A percentile compares a stretch with the other conserved stretches of the same genome.
These are phyloP conservation scores for Elymus sibiricus DNA, from an alignment of 176 grass and related monocot genomes.

Conservation along the genomic window DNA sequence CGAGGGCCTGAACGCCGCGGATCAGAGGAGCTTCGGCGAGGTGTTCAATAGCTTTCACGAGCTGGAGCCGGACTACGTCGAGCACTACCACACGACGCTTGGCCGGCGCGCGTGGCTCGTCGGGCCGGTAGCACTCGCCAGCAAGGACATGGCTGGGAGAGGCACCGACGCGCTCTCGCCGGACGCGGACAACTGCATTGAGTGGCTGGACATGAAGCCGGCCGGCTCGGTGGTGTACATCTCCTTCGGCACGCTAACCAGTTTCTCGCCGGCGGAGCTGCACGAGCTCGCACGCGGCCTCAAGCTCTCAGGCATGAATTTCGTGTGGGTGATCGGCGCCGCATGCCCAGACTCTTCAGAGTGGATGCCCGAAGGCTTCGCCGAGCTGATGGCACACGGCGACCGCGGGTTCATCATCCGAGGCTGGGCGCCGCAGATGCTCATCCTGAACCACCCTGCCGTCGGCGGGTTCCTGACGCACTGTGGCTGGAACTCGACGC, in stretches of 20 bases:
- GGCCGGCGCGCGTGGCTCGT: not conserved
- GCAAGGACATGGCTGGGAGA: not conserved
- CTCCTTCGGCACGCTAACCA: not conserved
- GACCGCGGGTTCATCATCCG: not conserved
- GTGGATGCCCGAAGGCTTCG: not conserved
- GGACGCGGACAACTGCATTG: not conserved
- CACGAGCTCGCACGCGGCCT: not conserved
- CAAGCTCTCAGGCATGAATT: not conserved
- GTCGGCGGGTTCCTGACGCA: constrained; percentile 26
- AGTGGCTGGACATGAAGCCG: not conserved
- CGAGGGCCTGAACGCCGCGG: not conserved
- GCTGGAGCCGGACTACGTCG: not conserved
- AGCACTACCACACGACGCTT: not conserved
- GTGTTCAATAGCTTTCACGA: not conserved
- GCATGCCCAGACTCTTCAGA: not conserved
- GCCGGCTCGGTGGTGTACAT: not conserved
- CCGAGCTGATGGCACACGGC: not conserved
- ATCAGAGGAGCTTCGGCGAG: not conserved
- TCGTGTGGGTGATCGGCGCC: not conserved
- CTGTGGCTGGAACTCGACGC: constrained; percentile 52
- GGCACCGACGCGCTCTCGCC: not conserved
- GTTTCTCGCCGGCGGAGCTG: not conserved
- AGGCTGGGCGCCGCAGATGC: not conserved
- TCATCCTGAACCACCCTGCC: not conserved
- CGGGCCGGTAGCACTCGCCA: not conserved